phyloP scores from a whole-genome alignment of 345 rosid genomes.

The Kandelia obovata region DNA sequence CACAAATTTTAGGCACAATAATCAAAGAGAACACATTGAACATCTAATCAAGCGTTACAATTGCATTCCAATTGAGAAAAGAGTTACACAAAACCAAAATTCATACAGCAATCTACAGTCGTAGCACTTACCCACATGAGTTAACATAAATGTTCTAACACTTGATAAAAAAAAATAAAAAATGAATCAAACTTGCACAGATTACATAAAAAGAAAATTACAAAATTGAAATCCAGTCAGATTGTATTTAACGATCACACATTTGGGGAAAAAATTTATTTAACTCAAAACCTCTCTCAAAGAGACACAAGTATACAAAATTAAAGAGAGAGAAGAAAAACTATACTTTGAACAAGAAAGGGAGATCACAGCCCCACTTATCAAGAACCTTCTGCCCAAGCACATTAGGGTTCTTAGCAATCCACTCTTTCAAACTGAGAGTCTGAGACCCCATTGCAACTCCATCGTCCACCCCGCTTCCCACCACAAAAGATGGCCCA shows the following conservation, averaged over 20 bases:
- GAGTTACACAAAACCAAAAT: not conserved
- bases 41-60: not conserved
- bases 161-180: too few relatives aligned
- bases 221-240: too few relatives aligned
- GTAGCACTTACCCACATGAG: too few relatives aligned
- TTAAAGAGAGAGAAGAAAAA: not conserved
- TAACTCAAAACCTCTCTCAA: too few relatives aligned
- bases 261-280: too few relatives aligned
- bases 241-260: too few relatives aligned
- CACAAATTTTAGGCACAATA: not conserved
- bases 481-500: constrained; percentile 66
- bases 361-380: constrained; percentile 94
- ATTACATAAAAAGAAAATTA: too few relatives aligned
- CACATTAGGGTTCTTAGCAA: constrained; percentile 58
- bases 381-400: constrained; percentile 71
- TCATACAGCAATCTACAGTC: too few relatives aligned
- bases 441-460: constrained; percentile 14
- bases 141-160: too few relatives aligned
- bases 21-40: not conserved
- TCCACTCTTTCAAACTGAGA: constrained; percentile 64
- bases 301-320: not conserved
- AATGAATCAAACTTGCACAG: too few relatives aligned
- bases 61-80: not conserved
- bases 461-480: constrained; percentile 35
- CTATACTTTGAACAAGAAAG: constrained; percentile 87